A percentile compares a stretch with the other conserved stretches of the same genome.
These are phyloP conservation scores for Bolboschoenoplectus hybrid DNA, from an alignment of 202 grass and related monocot genomes.

Conservation along the genomic window DNA sequence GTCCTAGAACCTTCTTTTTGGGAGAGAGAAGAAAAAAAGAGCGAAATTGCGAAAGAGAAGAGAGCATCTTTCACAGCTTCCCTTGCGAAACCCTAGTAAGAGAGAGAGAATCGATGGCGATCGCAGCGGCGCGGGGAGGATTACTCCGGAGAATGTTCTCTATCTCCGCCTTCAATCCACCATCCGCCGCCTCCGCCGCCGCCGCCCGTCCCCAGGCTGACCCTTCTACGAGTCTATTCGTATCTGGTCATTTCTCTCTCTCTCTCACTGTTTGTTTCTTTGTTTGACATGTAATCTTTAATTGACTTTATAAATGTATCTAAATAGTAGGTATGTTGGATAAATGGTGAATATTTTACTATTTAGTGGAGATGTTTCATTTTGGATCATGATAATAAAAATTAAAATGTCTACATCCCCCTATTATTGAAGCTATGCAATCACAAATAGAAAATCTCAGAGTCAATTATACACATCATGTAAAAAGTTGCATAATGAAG, in stretches of 20 bases:
- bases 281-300: neutral
- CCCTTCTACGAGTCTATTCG: constrained; percentile 40
- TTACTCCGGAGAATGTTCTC: constrained; percentile 39
- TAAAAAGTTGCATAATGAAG: neutral
- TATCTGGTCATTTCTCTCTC: constrained; percentile 28
- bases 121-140: neutral
- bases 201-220: constrained; percentile 27
- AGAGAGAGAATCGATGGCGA: constrained; percentile 16
- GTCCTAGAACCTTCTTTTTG: neutral
- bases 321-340: too few relatives aligned
- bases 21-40: neutral
- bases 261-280: neutral
- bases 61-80: neutral
- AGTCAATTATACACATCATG: neutral
- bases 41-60: too few relatives aligned
- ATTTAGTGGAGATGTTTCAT: too few relatives aligned
- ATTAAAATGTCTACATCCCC: neutral
- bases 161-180: constrained; percentile 32
- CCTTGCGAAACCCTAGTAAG: neutral
- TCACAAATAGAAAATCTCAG: neutral
- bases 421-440: neutral
- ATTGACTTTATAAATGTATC: neutral
- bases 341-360: too few relatives aligned
- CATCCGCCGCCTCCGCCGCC: neutral
- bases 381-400: too few relatives aligned